Evolutionary conservation across 2,329 filamentous ascomycete species (phyloP), one percentile per base, ranked within the genome.

Genomic region (Apiospora kogelbergensis): DNA sequence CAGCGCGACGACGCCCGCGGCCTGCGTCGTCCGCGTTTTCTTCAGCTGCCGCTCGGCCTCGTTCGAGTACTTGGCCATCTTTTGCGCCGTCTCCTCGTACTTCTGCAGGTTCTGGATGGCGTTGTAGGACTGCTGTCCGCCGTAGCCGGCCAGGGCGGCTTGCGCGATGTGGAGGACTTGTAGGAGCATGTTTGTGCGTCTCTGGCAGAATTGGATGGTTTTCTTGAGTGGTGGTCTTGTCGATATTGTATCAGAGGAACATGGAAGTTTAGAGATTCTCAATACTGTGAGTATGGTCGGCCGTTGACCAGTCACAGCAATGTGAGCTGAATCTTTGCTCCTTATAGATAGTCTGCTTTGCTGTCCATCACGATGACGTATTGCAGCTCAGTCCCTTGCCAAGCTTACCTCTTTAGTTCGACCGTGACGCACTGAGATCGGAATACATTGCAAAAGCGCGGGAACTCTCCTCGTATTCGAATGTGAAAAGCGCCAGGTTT

Each of bases 31-130:
- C 66, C 82, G 77, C 3, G 84, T 85, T 73, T 80, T 80, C 72
- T 80, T 75, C 26, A 85, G 75, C 72, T 85, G 80, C 6, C 76
- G 71, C 45, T 76, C 81, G 9, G 81, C 83, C 46, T 79, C 79
- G 40, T 78, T 78, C 3, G 82, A 84, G 75, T 81, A 80, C 70
- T 83, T 79, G 10, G 84, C 83, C 20, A 81, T 78, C 71, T 82
- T 83, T 72, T 84, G 77, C 57, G 77, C 76, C 33, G 79, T 79
- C n/a, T 80, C 76, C 72, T 85, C 83, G 73, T 85, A 85, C 66
- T 79, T 78, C 41, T 76, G 78, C 5, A 85, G 79, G 68, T 83
- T 83, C 45, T 73, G 78, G 72, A 84, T 82, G 60, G 83, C 79
- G 63, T 79, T 74, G 70, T 79, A 81, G 67, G 81, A 81, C 20